phyloP scores from a whole-genome alignment of 441 rosid species.

The Bruguiera hainesii region DNA sequence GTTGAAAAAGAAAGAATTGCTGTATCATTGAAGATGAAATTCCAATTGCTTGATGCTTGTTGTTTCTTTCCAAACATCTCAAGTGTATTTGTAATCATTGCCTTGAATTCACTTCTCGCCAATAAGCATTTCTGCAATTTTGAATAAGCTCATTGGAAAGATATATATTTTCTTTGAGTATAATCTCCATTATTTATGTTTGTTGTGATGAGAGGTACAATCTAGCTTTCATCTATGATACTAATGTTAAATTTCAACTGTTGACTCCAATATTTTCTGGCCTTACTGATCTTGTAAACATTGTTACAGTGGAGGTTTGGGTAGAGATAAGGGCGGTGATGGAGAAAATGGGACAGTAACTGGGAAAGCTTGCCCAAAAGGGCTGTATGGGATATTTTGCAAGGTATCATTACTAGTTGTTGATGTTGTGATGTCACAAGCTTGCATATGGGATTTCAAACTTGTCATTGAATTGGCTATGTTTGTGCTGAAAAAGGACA shows the following conservation, averaged over 20 bases:
- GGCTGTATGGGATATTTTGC: slow-evolving; percentile 91
- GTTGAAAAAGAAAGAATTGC: not conserved
- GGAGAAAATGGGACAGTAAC: slow-evolving; percentile 88
- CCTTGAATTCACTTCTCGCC: not conserved
- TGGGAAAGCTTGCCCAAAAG: slow-evolving; percentile 93
- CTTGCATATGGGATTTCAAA: not conserved
- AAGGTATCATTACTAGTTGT: slow-evolving; percentile 42
- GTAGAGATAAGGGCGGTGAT: slow-evolving; percentile 44
- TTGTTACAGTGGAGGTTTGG: slow-evolving; percentile 70
- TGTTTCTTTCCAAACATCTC: not conserved
- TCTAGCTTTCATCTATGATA: slow-evolving; percentile 13
- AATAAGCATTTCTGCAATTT: not conserved
- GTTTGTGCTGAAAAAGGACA: not conserved
- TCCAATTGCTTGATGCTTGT: not conserved
- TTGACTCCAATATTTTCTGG: not conserved
- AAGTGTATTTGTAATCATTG: not conserved
- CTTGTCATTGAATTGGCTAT: not conserved
- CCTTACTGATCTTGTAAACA: slow-evolving; percentile 1
- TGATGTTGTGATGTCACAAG: not conserved
- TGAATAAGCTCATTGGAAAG: not conserved
- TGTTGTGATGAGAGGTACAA: slow-evolving; percentile 4
- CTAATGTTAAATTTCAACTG: slow-evolving; percentile 6
- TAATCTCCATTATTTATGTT: too few species aligned
- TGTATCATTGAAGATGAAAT: not conserved
- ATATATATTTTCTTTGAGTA: not conserved